Percentiles rank a stretch among this genome's conserved stretches.
Conservation (phyloP, 768 basidiomycete genomes). For the Myochromella boudieri region DNA sequence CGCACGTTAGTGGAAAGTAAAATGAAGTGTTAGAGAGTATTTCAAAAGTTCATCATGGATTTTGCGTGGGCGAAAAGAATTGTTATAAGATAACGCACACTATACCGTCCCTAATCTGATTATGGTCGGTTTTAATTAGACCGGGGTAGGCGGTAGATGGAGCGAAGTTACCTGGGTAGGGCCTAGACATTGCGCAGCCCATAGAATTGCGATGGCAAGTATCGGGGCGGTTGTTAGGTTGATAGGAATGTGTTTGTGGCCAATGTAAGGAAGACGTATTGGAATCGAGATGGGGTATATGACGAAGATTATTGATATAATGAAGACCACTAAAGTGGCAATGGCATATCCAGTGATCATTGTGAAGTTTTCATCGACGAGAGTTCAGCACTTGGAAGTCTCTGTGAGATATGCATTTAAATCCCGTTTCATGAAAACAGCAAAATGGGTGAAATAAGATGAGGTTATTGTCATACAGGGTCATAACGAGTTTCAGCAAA, state of each 20-base stretch:
- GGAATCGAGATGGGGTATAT: constrained; percentile 46
- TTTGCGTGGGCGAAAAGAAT: neutral
- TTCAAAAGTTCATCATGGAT: no score
- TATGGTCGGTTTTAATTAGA: neutral
- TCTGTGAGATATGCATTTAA: neutral
- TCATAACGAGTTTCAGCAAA: no score
- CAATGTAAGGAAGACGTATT: constrained; percentile 29
- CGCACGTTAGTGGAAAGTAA: neutral
- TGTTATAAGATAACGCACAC: constrained; percentile 36
- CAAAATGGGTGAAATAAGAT: neutral
- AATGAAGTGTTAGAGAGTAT: no score
- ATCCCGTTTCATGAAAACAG: neutral
- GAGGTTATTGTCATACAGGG: neutral
- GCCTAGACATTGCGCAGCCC: constrained; percentile 56
- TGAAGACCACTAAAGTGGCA: constrained; percentile 51
- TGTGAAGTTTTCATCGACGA: neutral
- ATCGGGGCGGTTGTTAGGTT: constrained; percentile 58
- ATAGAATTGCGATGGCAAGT: constrained; percentile 48
- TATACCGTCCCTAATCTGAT: constrained; percentile 69
- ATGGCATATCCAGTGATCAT: constrained; percentile 49
- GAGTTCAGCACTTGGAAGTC: neutral
- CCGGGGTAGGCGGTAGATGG: neutral
- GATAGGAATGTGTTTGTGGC: constrained; percentile 34
- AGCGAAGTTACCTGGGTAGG: constrained; percentile 23
- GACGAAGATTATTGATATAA: constrained; percentile 52